A percentile compares a stretch with the other conserved stretches of the same genome.
Conservation (phyloP, 2,329 filamentous ascomycete genomes). For the Aspergillus quadrilineatus region DNA sequence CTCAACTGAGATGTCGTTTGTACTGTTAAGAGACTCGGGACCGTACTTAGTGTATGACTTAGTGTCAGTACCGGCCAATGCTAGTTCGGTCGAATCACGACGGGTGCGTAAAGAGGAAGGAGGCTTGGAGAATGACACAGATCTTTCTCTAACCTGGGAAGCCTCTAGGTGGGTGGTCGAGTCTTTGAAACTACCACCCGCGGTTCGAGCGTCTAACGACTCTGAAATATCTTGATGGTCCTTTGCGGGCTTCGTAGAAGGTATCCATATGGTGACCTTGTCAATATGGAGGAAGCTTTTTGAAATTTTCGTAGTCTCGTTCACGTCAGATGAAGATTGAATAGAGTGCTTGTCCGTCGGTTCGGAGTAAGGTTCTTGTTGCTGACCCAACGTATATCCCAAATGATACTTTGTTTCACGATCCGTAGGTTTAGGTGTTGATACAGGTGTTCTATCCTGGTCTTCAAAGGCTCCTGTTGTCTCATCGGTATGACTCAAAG, state of each 20-base stretch:
- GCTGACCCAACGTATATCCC: conserved; percentile 11
- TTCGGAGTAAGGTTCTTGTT: conserved; percentile 13
- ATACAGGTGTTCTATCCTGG: conserved; percentile 20
- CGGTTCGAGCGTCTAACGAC: conserved; percentile 12
- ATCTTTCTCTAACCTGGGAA: conserved; percentile 23
- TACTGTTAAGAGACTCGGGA: not conserved
- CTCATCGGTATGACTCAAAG: not conserved
- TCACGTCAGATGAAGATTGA: conserved; percentile 18
- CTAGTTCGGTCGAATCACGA: conserved; percentile 20
- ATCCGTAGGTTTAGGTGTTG: conserved; percentile 33
- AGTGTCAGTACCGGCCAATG: conserved; percentile 7
- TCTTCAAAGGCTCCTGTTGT: not conserved
- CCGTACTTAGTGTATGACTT: conserved; percentile 8
- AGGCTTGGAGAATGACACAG: conserved; percentile 24
- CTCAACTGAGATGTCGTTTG: conserved; percentile 30
- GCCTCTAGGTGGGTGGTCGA: conserved; percentile 23
- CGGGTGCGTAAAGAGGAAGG: conserved; percentile 23
- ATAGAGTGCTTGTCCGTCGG: conserved; percentile 18
- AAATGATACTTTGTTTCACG: conserved; percentile 18
- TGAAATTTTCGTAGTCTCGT: conserved; percentile 29
- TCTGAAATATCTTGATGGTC: conserved; percentile 11
- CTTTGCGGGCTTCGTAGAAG: conserved; percentile 24
- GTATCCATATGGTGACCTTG: conserved; percentile 37
- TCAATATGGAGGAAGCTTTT: conserved; percentile 39
- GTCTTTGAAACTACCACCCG: conserved; percentile 22